phyloP scores from a whole-genome alignment of 164 flowering plant genomes.

The Piper betle region DNA sequence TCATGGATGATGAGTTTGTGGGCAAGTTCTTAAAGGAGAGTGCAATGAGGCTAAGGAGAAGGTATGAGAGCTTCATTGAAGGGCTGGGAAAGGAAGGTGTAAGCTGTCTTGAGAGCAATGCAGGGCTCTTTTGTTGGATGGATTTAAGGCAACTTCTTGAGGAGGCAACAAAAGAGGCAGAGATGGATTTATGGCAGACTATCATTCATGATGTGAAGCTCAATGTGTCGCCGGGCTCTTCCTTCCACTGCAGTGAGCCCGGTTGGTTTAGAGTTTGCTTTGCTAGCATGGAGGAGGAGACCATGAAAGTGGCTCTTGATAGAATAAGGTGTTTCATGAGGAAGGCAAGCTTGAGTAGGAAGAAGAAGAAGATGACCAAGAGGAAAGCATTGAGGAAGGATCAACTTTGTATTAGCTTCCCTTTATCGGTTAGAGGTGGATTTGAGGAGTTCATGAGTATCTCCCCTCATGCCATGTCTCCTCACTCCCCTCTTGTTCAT shows the following conservation, averaged over 20 bases:
- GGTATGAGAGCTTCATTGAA: conserved; percentile 8
- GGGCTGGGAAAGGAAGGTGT: conserved; percentile 26
- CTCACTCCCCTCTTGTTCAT: neutral
- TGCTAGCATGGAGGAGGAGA: conserved; percentile 13
- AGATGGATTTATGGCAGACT: conserved; percentile 50
- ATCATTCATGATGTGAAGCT: conserved; percentile 67
- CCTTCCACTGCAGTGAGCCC: conserved; percentile 73
- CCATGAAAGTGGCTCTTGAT: conserved; percentile 7
- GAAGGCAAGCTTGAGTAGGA: neutral
- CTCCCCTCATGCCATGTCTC: neutral
- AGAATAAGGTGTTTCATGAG: conserved; percentile 4
- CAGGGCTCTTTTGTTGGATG: conserved; percentile 83
- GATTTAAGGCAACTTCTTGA: conserved; percentile 46
- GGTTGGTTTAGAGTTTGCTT: conserved; percentile 61
- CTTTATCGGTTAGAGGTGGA: too few relatives aligned
- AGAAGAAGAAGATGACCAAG: too few relatives aligned
- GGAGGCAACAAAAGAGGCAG: conserved; percentile 48
- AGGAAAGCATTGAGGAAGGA: too few relatives aligned
- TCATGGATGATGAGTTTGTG: conserved; percentile 45
- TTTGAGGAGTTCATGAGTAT: too few relatives aligned
- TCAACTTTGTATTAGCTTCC: too few relatives aligned
- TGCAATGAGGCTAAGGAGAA: conserved; percentile 23
- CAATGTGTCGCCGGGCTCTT: conserved; percentile 86
- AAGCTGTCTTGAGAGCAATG: conserved; percentile 47
- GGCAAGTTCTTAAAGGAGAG: conserved; percentile 25